Evolutionary conservation across 306 rosid genomes (phyloP).

Genomic region (Delonix regia): DNA sequence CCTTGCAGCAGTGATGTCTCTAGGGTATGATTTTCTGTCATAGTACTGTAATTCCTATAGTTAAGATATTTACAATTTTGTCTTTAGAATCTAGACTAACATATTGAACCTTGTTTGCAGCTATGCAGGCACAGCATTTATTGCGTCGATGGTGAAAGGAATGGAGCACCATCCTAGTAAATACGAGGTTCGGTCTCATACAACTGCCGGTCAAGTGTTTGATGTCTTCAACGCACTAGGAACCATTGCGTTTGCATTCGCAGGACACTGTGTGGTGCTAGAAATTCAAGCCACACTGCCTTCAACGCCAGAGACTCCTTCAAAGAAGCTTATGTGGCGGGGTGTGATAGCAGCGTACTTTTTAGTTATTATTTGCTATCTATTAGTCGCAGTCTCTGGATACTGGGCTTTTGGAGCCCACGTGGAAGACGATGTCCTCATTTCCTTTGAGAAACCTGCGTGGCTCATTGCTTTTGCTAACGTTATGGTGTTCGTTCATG

Average conservation of each 20-base stretch:
- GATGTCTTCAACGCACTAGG: conserved; percentile 65
- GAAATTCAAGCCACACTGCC: conserved; percentile 87
- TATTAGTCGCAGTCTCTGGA: conserved; percentile 55
- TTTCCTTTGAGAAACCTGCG: conserved; percentile 56
- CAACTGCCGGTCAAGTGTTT: conserved; percentile 33
- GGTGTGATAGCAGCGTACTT: conserved; percentile 57
- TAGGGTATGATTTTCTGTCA: conserved; percentile 25
- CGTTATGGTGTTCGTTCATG: conserved; percentile 72
- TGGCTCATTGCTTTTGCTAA: conserved; percentile 68
- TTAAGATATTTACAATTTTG: too few relatives aligned
- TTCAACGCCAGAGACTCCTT: conserved; percentile 54
- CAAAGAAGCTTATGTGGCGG: conserved; percentile 71
- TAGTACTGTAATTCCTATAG: too few relatives aligned
- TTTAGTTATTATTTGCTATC: conserved; percentile 56
- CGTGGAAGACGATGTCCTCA: conserved; percentile 67
- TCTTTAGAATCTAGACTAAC: too few relatives aligned
- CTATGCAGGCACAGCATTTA: conserved; percentile 54
- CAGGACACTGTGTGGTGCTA: conserved; percentile 63
- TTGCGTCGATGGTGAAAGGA: conserved; percentile 44
- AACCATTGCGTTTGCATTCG: conserved; percentile 73
- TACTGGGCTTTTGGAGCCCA: conserved; percentile 68
- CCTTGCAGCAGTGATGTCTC: conserved; percentile 66
- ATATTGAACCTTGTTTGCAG: conserved; percentile 23
- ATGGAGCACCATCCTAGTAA: conserved; percentile 5
- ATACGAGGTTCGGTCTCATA: conserved; percentile 47